Evolutionary conservation across 176 grass and related monocot genomes (phyloP), one percentile per base, ranked within the genome.

Genomic region (Lolium rigidum): DNA sequence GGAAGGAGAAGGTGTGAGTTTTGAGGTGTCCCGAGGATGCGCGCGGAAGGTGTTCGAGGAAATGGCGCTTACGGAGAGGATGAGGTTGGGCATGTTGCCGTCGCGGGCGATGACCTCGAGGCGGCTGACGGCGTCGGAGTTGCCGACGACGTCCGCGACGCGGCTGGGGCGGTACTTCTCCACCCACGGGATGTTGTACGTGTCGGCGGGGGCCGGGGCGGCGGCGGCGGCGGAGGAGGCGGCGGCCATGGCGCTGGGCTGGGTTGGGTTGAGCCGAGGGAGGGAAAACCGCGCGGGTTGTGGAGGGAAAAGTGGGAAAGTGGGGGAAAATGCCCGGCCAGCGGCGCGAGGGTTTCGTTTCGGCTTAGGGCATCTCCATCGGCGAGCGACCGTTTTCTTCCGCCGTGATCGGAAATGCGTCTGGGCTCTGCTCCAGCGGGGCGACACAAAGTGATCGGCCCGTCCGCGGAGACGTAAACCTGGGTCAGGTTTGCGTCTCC

Each of bases 31-130:
- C 31, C 3, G 31, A 35, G 31, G 31, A 3, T 11, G 15, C 0
- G 79, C 58, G 18, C 51, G 63, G 7, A 18, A 79, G 89, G 57
- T 85, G 83, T 46, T 64, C 60, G 92, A 44, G 54, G 54, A 61
- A 86, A 81, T 85, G 59, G 6, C 62, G 60, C 92, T 88, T 90
- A 98, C 94, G 17, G 94, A 95, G 90, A 98, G 97, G 70, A 96
- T 96, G 90, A 98, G 86, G 69, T 98, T 98, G 71, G 94, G 97
- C 94, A 98, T 90, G 86, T 98, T 98, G 74, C 97, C 94, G 77
- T 98, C 90, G 54, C 92, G 90, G 22, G 97, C 90, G 85, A 98
- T 95, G 86, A 98, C 90, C 77, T 94, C 71, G 38, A 99, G 97
- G 52, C 94, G 97, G 52, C 90, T 77, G 37, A 99, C 87, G 88